phyloP scores from a whole-genome alignment of 176 grass and related monocot species.

The Aegilops speltoides region DNA sequence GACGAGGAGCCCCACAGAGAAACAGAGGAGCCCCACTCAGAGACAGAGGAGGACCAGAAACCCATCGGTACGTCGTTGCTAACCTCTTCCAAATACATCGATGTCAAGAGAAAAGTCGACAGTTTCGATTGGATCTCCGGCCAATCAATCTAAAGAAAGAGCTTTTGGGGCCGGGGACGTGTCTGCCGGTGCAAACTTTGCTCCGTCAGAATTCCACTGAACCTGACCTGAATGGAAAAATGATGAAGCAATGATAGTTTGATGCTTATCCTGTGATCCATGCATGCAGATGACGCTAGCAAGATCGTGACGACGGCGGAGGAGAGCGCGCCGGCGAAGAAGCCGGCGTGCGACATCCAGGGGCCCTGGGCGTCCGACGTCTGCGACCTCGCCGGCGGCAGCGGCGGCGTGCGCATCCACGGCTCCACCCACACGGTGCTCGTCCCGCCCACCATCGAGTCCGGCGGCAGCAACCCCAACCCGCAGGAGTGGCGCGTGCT shows the following conservation, averaged over 20 bases:
- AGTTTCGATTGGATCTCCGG: neutral
- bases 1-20: neutral
- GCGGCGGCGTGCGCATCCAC: constrained; percentile 56
- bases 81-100: neutral
- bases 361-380: constrained; percentile 53
- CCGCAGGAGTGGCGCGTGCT: constrained; percentile 58
- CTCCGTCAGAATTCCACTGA: neutral
- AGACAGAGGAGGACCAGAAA: constrained; percentile 5
- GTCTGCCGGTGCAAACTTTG: constrained; percentile 15
- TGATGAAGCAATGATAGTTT: neutral
- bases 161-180: constrained; percentile 12
- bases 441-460: constrained; percentile 46
- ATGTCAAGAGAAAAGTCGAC: neutral
- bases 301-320: neutral
- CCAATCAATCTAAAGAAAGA: neutral
- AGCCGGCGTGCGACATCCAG: constrained; percentile 69
- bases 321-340: constrained; percentile 34
- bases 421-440: constrained; percentile 41
- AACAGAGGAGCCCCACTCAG: neutral
- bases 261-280: neutral
- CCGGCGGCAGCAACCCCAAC: constrained; percentile 44
- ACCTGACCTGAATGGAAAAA: neutral
- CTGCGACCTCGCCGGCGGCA: constrained; percentile 46
- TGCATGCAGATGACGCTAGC: constrained; percentile 23
- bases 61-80: constrained; percentile 19